phyloP scores from a whole-genome alignment of 179 eudicot species.

The Amaranthus tricolor region DNA sequence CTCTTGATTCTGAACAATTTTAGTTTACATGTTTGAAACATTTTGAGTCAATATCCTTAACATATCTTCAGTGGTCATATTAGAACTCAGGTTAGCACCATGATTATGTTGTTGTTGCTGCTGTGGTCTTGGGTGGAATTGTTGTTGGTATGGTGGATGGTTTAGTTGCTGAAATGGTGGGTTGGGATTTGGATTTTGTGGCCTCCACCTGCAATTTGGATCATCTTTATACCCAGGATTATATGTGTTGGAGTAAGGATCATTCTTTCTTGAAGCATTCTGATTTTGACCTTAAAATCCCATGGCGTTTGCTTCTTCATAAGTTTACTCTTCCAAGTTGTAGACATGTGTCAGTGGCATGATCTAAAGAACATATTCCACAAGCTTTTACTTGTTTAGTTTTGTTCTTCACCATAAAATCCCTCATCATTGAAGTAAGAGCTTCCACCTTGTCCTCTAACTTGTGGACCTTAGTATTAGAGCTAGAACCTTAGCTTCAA shows the following conservation, averaged over 20 bases:
- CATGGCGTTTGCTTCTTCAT: background rate
- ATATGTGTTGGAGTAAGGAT: background rate
- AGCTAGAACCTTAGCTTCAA: too few species aligned
- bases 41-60: background rate
- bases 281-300: background rate
- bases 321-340: background rate
- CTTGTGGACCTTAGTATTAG: background rate
- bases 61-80: too few species aligned
- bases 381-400: too few species aligned
- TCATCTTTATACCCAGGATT: background rate
- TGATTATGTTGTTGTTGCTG: too few species aligned
- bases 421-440: too few species aligned
- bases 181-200: background rate
- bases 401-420: too few species aligned
- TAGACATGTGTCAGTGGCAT: background rate
- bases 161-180: background rate
- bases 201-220: background rate
- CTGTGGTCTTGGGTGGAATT: background rate
- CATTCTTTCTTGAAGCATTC: background rate
- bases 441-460: background rate
- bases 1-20: background rate
- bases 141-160: background rate
- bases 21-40: background rate
- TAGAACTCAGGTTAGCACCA: too few species aligned
- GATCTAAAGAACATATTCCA: too few species aligned